Evolutionary conservation across 441 rosid species (phyloP).

Genomic region (Gossypium trilobum): DNA sequence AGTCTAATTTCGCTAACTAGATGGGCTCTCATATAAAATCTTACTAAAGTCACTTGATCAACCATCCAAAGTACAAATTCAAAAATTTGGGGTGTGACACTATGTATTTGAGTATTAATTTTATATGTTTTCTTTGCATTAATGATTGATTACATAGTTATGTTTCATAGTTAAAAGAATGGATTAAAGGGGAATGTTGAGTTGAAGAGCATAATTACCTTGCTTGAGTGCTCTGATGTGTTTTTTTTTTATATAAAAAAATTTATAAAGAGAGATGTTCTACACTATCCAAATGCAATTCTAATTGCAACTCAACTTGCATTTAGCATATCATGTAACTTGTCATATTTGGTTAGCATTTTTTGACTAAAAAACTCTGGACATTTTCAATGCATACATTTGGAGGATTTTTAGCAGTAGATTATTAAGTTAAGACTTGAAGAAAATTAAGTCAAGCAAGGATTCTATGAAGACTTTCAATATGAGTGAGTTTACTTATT

Average conservation of each 20-base stretch:
- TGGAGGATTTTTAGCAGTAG: too few relatives aligned
- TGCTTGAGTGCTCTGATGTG: not conserved
- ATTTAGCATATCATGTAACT: not conserved
- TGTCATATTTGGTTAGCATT: not conserved
- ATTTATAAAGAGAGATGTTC: not conserved
- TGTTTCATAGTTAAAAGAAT: not conserved
- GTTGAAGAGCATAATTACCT: not conserved
- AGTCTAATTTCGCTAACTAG: too few relatives aligned
- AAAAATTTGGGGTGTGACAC: not conserved
- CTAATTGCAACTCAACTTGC: not conserved
- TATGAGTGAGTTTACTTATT: too few relatives aligned
- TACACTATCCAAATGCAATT: not conserved
- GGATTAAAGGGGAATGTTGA: not conserved
- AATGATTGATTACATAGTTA: too few relatives aligned
- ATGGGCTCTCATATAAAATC: not conserved
- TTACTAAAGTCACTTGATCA: not conserved
- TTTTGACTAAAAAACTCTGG: too few relatives aligned
- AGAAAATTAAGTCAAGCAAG: too few relatives aligned
- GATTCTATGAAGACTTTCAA: too few relatives aligned
- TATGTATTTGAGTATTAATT: not conserved
- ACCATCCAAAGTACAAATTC: not conserved
- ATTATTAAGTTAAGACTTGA: too few relatives aligned
- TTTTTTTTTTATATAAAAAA: too few relatives aligned
- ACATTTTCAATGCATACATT: too few relatives aligned
- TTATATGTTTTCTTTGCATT: not conserved